Conservation (phyloP, 306 rosid species). For the Echinosophora koreensis region DNA sequence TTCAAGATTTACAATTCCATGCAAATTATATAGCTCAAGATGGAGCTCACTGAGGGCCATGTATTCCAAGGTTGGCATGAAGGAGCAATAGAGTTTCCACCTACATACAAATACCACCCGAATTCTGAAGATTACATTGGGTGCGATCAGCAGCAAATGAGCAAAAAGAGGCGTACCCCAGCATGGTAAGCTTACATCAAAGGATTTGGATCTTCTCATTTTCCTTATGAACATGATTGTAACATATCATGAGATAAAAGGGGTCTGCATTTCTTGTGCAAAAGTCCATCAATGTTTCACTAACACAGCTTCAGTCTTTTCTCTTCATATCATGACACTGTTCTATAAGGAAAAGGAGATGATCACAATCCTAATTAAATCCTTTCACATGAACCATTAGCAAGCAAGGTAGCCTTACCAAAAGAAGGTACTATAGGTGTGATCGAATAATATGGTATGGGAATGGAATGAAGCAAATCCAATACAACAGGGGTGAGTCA, state of each 20-base stretch:
- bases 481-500: constrained; percentile 55
- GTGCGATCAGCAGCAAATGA: constrained; percentile 34
- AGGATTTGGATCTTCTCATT: constrained; percentile 12
- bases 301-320: not conserved
- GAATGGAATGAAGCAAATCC: constrained; percentile 61
- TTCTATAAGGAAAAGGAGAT: not conserved
- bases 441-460: constrained; percentile 69
- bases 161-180: constrained; percentile 72
- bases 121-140: constrained; percentile 71
- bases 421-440: constrained; percentile 51
- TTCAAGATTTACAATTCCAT: constrained; percentile 29
- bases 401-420: constrained; percentile 24
- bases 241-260: not conserved
- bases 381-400: constrained; percentile 35
- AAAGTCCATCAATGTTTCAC: constrained; percentile 1
- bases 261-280: not conserved
- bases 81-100: constrained; percentile 83
- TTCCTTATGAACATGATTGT: not conserved
- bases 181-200: constrained; percentile 69
- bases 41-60: constrained; percentile 70
- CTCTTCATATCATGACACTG: not conserved
- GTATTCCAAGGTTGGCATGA: constrained; percentile 84
- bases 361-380: constrained; percentile 19
- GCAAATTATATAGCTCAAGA: constrained; percentile 67
- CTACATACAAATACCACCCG: constrained; percentile 82